Evolutionary conservation across 2,329 filamentous ascomycete genomes (phyloP).

Genomic region (Aspergillus uvarum): DNA sequence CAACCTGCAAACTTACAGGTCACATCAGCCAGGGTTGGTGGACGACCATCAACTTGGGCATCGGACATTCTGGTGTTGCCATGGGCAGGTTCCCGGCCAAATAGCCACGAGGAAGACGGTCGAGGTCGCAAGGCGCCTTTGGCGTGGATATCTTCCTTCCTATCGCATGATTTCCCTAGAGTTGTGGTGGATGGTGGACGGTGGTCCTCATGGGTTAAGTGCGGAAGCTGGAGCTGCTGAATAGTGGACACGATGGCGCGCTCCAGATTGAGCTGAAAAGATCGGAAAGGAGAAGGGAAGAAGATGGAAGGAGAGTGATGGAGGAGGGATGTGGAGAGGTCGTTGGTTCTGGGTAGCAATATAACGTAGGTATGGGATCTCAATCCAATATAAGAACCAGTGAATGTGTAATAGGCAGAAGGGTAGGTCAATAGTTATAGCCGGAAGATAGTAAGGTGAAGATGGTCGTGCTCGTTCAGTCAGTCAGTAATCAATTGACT

Average conservation of each 20-base stretch:
- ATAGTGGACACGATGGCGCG: constrained; percentile 17
- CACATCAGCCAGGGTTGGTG: constrained; percentile 35
- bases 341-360: constrained; percentile 1
- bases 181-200: constrained; percentile 17
- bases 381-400: too few species aligned
- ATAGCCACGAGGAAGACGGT: constrained; percentile 32
- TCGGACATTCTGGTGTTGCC: constrained; percentile 47
- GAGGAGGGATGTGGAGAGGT: constrained; percentile 15
- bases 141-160: constrained; percentile 28
- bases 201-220: constrained; percentile 21
- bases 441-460: neutral
- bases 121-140: constrained; percentile 40
- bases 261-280: constrained; percentile 21
- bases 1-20: constrained; percentile 34
- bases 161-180: constrained; percentile 44
- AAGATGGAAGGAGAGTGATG: constrained; percentile 6
- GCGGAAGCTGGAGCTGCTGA: constrained; percentile 5
- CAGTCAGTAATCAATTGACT: constrained; percentile 4
- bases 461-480: neutral
- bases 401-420: neutral
- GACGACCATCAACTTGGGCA: constrained; percentile 38
- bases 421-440: neutral
- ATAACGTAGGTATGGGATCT: too few species aligned
- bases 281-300: neutral
- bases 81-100: constrained; percentile 34